These are phyloP conservation scores for Schoenoplectus tabernaemontani DNA, from an alignment of 202 grass and related monocot genomes.

Conservation along the genomic window DNA sequence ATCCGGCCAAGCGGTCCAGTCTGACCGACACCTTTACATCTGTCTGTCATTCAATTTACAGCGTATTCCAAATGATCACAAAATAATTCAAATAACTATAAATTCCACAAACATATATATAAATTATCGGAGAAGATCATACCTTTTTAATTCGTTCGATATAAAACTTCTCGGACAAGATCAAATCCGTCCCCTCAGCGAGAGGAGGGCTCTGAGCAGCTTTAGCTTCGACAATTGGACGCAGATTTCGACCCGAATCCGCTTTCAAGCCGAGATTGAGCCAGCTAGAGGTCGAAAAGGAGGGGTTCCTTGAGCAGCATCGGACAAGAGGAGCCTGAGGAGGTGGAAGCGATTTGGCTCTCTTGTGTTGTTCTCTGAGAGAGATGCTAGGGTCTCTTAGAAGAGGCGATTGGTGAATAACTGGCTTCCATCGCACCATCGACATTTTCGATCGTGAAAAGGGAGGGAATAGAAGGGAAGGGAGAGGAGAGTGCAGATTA, in stretches of 20 bases:
- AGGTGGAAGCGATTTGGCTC: too few species aligned
- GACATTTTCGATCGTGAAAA: constrained; percentile 16
- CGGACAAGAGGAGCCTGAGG: constrained; percentile 27
- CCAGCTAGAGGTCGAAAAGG: neutral
- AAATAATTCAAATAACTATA: neutral
- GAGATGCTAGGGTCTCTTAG: constrained; percentile 6
- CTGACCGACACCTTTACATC: constrained; percentile 63
- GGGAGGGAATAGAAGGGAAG: neutral
- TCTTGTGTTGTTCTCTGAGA: neutral
- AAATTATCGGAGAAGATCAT: neutral
- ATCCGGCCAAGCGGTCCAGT: constrained; percentile 47
- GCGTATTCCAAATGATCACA: neutral
- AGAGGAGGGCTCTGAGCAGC: constrained; percentile 33
- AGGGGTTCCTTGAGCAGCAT: neutral
- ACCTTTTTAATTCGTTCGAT: constrained; percentile 49
- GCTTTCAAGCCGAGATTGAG: neutral
- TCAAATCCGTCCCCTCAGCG: constrained; percentile 20
- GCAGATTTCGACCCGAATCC: constrained; percentile 26
- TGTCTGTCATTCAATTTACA: constrained; percentile 31
- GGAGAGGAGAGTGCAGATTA: neutral
- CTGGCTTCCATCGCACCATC: constrained; percentile 27
- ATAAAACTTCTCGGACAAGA: constrained; percentile 53
- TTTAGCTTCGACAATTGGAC: constrained; percentile 22
- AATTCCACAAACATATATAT: neutral
- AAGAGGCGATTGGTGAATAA: constrained; percentile 16